Conservation (phyloP, 2,329 filamentous ascomycete genomes). For the Fusarium nurragi region DNA sequence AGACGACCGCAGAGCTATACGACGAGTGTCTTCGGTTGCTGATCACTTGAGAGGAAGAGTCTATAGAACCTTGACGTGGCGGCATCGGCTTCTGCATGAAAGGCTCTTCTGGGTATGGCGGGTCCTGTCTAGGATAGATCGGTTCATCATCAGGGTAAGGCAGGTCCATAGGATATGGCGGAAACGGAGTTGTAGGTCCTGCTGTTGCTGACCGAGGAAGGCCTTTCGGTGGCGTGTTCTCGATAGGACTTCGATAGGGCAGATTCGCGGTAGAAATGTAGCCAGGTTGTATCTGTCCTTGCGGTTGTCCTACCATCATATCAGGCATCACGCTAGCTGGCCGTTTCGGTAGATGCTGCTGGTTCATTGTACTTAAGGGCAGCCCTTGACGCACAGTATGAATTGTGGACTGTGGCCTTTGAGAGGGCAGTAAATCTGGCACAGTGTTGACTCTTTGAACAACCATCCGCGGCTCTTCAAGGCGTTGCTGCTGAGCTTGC, state of each 20-base stretch:
- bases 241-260: conserved; percentile 28
- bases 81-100: conserved; percentile 1
- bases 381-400: conserved; percentile 12
- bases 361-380: not conserved
- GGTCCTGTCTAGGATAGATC: not conserved
- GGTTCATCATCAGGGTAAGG: conserved; percentile 25
- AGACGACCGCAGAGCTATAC: conserved; percentile 40
- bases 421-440: conserved; percentile 35
- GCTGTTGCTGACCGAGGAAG: conserved; percentile 32
- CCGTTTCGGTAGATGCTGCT: conserved; percentile 22
- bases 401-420: conserved; percentile 23
- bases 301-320: conserved; percentile 25
- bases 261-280: conserved; percentile 5
- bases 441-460: conserved; percentile 40
- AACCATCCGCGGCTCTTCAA: conserved; percentile 32
- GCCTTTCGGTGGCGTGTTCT: conserved; percentile 22
- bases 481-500: conserved; percentile 25
- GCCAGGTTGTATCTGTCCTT: conserved; percentile 2
- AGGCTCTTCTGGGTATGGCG: conserved; percentile 30
- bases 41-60: not conserved
- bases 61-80: not conserved
- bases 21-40: conserved; percentile 43
- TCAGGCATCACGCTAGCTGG: conserved; percentile 38
- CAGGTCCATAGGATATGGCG: conserved; percentile 30
- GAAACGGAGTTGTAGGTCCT: conserved; percentile 26